Conservation (phyloP, 352 stramenopile species). For the Elongisporangium senticosum region DNA sequence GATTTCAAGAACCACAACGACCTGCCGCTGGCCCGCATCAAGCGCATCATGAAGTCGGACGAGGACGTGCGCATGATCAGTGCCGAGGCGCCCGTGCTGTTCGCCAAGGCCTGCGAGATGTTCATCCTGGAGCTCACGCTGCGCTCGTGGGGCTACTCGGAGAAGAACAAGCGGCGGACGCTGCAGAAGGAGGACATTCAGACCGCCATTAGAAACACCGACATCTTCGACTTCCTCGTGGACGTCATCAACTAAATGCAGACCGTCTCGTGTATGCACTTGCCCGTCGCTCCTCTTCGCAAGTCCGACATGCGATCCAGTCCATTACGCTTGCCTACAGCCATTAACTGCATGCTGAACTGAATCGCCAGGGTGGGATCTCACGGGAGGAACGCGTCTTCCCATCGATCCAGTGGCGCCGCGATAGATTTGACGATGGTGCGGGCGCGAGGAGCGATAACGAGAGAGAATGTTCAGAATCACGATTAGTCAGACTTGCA, state of each 20-base stretch:
- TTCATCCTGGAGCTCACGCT: conserved; percentile 99
- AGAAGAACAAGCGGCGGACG: conserved; percentile 89
- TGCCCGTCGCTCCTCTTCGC: neutral
- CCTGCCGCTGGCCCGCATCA: conserved; percentile 97
- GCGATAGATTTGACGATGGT: too few relatives aligned
- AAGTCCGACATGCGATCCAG: too few relatives aligned
- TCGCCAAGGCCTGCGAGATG: conserved; percentile 99
- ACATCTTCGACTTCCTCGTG: conserved; percentile 99
- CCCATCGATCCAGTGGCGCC: too few relatives aligned
- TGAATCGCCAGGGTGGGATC: too few relatives aligned
- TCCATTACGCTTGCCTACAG: too few relatives aligned
- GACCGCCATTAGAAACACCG: conserved; percentile 96
- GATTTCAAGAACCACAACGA: conserved; percentile 99
- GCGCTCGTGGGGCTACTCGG: conserved; percentile 86
- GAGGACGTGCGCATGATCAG: conserved; percentile 98
- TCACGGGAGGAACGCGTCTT: too few relatives aligned
- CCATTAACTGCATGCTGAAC: too few relatives aligned
- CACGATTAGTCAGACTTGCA: neutral
- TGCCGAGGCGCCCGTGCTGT: conserved; percentile 96
- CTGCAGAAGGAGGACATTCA: conserved; percentile 99
- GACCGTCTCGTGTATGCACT: too few relatives aligned
- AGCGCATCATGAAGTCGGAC: conserved; percentile 99
- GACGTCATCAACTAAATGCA: conserved; percentile 87
- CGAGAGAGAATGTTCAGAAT: neutral
- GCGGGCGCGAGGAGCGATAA: too few relatives aligned